phyloP scores from a whole-genome alignment of 2,329 filamentous ascomycete species.

The Talaromyces funiculosus region DNA sequence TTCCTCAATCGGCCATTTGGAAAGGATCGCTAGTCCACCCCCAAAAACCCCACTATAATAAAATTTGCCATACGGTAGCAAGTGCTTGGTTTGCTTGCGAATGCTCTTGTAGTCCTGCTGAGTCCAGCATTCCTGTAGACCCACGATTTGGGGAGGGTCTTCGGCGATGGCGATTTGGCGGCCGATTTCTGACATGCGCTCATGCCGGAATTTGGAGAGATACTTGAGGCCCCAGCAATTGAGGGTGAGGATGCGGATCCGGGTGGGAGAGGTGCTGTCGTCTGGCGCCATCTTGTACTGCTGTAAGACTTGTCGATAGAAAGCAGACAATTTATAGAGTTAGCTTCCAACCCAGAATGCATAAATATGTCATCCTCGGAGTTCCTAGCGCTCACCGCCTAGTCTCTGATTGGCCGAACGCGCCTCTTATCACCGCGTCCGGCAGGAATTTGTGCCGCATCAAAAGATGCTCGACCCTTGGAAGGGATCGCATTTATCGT shows the following conservation, averaged over 20 bases:
- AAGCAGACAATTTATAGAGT: not conserved
- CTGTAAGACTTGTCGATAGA: not conserved
- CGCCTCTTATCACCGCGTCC: constrained; percentile 15
- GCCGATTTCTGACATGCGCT: constrained; percentile 78
- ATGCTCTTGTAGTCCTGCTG: constrained; percentile 77
- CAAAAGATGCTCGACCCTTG: constrained; percentile 1
- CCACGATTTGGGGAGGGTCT: constrained; percentile 75
- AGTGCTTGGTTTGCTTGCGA: constrained; percentile 62
- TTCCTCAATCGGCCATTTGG: constrained; percentile 86
- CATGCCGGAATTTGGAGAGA: constrained; percentile 69
- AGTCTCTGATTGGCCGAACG: constrained; percentile 17
- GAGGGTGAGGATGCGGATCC: constrained; percentile 75
- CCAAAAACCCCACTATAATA: constrained; percentile 88
- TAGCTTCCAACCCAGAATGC: not conserved
- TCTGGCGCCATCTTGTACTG: not conserved
- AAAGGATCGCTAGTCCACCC: constrained; percentile 80
- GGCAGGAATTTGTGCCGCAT: constrained; percentile 8
- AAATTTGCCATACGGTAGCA: constrained; percentile 88
- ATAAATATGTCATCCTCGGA: not conserved
- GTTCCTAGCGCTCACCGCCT: constrained; percentile 19
- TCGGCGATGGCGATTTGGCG: constrained; percentile 64
- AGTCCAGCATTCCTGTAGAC: constrained; percentile 93
- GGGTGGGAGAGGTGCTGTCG: constrained; percentile 37
- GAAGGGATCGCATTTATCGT: not conserved
- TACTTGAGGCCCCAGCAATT: constrained; percentile 97